Percentiles rank a stretch among this genome's conserved stretches.
Evolutionary conservation across 208 protist species (phyloP).

Genomic region (Leishmania arabica): DNA sequence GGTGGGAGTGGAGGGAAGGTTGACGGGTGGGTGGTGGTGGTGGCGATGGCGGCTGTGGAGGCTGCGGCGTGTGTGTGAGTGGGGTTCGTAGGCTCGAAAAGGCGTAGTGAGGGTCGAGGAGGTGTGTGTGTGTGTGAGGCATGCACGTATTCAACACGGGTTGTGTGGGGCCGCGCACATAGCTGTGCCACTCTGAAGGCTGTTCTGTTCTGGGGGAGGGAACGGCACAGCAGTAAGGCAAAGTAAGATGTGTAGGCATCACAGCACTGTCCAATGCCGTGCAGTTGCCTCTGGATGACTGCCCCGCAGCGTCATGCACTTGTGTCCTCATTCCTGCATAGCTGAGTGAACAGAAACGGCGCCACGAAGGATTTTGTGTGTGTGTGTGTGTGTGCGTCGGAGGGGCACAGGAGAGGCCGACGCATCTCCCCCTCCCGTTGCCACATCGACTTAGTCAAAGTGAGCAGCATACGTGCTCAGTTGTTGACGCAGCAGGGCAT

Average conservation of each 20-base stretch:
- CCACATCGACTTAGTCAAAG: neutral
- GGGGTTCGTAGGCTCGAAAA: neutral
- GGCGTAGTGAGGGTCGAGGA: neutral
- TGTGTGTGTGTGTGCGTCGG: neutral
- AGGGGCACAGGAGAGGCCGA: neutral
- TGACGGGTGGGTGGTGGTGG: neutral
- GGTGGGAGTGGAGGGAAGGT: neutral
- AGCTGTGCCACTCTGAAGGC: neutral
- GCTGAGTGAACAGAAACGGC: neutral
- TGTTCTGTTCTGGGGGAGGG: neutral
- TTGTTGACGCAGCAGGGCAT: conserved; percentile 7
- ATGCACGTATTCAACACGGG: neutral
- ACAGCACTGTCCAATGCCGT: neutral
- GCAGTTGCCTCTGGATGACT: neutral
- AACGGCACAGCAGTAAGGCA: neutral
- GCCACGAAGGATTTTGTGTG: neutral
- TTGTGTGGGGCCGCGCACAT: neutral
- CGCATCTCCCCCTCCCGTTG: neutral
- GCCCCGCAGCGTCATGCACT: neutral
- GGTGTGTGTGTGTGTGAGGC: neutral
- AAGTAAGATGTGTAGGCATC: neutral
- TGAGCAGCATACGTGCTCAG: neutral
- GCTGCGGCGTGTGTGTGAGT: neutral
- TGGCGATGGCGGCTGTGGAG: neutral
- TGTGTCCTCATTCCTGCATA: neutral